These are phyloP conservation scores for Lomentospora prolificans DNA, from an alignment of 2,329 filamentous ascomycete species.

Conservation along the genomic window DNA sequence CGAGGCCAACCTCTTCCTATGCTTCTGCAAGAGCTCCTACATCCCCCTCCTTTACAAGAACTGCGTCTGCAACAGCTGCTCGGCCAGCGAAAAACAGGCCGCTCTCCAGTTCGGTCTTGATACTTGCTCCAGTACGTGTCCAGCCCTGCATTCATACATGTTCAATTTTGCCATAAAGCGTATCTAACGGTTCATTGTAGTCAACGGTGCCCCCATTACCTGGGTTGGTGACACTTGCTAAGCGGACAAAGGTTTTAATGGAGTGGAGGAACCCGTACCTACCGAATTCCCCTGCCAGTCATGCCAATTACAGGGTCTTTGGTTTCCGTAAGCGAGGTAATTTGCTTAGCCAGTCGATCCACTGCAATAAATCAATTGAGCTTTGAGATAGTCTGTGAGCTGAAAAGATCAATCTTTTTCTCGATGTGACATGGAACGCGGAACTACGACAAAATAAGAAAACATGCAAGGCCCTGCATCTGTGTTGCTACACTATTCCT, in stretches of 20 bases:
- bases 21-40: background rate
- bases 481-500: no score
- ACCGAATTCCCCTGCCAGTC: background rate
- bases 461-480: no score
- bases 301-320: background rate
- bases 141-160: background rate
- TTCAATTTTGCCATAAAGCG: background rate
- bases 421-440: no score
- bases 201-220: background rate
- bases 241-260: background rate
- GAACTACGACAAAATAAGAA: no score
- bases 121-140: conserved; percentile 1
- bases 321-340: no score
- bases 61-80: background rate
- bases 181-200: background rate
- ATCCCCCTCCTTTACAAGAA: background rate
- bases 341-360: background rate
- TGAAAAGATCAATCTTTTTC: no score
- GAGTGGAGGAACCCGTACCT: background rate
- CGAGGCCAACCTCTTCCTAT: conserved; percentile 3
- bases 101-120: conserved; percentile 1
- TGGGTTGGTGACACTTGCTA: conserved; percentile 1
- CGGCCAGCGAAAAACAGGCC: background rate
- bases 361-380: no score
- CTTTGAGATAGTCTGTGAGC: no score